Percentiles rank a stretch among this genome's conserved stretches.
Conservation (phyloP, 2,329 filamentous ascomycete genomes). For the Cercospora sojina region DNA sequence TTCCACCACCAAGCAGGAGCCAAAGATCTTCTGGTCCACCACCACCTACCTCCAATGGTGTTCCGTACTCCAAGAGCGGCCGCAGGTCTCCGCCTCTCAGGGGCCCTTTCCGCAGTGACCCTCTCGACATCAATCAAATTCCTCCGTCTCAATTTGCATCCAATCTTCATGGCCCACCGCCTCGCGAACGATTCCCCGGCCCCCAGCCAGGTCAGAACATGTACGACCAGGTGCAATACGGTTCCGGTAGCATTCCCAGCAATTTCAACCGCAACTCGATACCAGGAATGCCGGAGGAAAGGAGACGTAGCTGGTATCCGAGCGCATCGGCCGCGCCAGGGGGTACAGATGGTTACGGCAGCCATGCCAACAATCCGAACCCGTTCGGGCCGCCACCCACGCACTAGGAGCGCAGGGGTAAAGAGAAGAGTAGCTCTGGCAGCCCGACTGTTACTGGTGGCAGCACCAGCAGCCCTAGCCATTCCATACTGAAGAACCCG, state of each 20-base stretch:
- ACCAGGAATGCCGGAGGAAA: constrained; percentile 18
- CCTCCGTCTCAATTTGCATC: constrained; percentile 31
- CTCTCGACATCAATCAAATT: constrained; percentile 28
- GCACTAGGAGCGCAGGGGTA: constrained; percentile 23
- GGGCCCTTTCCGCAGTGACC: constrained; percentile 30
- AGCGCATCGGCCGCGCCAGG: constrained; percentile 12
- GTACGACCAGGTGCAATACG: constrained; percentile 23
- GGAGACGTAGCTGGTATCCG: constrained; percentile 29
- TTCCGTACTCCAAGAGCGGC: constrained; percentile 23
- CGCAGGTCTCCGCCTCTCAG: constrained; percentile 29
- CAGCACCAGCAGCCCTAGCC: constrained; percentile 6
- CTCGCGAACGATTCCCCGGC: constrained; percentile 23
- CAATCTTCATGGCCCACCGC: constrained; percentile 27
- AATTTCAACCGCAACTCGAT: constrained; percentile 12
- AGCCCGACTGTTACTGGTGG: neutral
- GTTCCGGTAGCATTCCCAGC: constrained; percentile 15
- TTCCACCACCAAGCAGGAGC: constrained; percentile 24
- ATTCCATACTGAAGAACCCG: constrained; percentile 18
- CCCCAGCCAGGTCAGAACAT: constrained; percentile 13
- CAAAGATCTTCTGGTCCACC: constrained; percentile 26
- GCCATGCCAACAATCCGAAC: constrained; percentile 21
- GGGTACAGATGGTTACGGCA: constrained; percentile 31
- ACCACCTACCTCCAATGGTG: constrained; percentile 10
- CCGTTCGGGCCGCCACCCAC: constrained; percentile 19
- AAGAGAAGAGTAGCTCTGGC: neutral